Evolutionary conservation across 352 stramenopile species (phyloP).

Genomic region (Detonula confervacea): DNA sequence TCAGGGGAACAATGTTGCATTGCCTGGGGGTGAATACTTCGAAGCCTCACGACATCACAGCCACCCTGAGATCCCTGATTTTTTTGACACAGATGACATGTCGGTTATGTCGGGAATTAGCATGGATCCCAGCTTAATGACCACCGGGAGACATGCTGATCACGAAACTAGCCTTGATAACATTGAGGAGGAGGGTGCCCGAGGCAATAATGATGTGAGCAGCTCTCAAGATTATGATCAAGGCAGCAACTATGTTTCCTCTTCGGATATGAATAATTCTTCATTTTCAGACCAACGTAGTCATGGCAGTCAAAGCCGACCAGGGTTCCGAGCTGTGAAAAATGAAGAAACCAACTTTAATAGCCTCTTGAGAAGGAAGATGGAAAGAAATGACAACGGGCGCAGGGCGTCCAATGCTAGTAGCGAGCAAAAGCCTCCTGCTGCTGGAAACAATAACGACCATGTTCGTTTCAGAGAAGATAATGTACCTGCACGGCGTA

Average conservation of each 20-base stretch:
- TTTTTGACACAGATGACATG: conserved; percentile 8
- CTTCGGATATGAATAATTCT: background rate
- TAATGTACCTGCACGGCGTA: background rate
- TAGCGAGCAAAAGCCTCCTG: too few relatives aligned
- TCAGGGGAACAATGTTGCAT: too few relatives aligned
- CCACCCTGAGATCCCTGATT: background rate
- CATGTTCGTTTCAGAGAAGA: conserved; percentile 14
- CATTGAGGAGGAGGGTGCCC: background rate
- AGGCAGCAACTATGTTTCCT: conserved; percentile 1
- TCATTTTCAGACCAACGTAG: background rate
- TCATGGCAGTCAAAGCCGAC: conserved; percentile 1
- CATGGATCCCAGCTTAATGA: conserved; percentile 7
- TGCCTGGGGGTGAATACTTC: background rate
- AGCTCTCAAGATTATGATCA: conserved; percentile 12
- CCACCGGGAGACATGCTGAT: too few relatives aligned
- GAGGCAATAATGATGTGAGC: conserved; percentile 10
- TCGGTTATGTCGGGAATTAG: conserved; percentile 14
- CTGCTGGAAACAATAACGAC: background rate
- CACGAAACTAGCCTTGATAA: background rate
- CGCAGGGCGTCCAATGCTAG: too few relatives aligned
- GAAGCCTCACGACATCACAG: background rate
- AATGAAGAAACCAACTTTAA: background rate
- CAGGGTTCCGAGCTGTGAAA: conserved; percentile 2
- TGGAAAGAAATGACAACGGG: background rate
- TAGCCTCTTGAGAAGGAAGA: conserved; percentile 30